Base-by-base conservation (phyloP, 176 grass and related monocot genomes). In the Dactylis glomerata region DNA sequence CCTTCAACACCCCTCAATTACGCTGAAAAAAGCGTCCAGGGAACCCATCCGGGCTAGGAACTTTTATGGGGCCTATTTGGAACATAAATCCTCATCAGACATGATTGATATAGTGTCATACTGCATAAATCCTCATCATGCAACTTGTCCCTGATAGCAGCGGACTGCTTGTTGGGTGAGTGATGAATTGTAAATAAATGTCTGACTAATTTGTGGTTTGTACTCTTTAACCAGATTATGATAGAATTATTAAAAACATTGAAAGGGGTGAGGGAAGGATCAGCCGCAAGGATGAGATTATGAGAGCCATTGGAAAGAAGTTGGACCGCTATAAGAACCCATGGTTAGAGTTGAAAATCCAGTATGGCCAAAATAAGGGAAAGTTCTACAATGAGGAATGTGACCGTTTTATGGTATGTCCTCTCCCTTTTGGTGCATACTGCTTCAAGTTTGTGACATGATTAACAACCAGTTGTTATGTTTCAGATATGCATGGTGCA, bases 311-410 rank as follows among this genome's bases (percentile, higher is more conserved):
- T 26, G 94, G 89, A 27, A 99, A 99, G 82, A 99, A 99, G 75
- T 85, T 96, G 54, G 96, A 99, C 58, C 93, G 93, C 68, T 99
- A 99, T 75, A 99, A 94, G 84, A 99, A 99, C 73, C 96, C 96
- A 68, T 99, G 93, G 96, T 83, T 99, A 50, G 96, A 99, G 80
- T 74, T 99, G 81, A 99, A 92, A 86, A 92, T 99, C 85, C 96
- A 99, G 72, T 99, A 99, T 68, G 96, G 96, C 54, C 91, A 96
- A 83, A 99, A 96, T 72, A 99, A 99, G 66, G 93, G 96, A 28
- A 99, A 99, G 84, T 86, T 99, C 47, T 99, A 99, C 72, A 99
- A 94, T n/a, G 96, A 99, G 77, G 96, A 99, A 89, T 99, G 96
- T 14, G 96, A 99, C 81, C 91, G 96, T 41, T 99, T 99, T 75